phyloP scores from a whole-genome alignment of 2,329 filamentous ascomycete genomes.

The Botrytis byssoidea region DNA sequence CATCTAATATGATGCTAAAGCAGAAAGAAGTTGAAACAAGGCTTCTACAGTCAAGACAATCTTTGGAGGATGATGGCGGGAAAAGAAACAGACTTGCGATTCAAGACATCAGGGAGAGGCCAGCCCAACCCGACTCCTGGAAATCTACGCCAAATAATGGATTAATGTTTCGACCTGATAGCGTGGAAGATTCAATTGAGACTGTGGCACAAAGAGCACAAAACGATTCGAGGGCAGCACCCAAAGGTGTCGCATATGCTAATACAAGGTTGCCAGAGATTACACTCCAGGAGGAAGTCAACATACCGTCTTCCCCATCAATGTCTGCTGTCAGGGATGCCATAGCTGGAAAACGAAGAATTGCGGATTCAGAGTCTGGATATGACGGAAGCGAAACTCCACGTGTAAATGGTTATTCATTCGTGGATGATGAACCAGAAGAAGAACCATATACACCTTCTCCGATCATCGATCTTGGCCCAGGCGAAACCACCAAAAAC shows the following conservation, averaged over 20 bases:
- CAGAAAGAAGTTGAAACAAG: slow-evolving; percentile 61
- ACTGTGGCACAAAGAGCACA: slow-evolving; percentile 70
- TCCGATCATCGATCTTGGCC: slow-evolving; percentile 56
- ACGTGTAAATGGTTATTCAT: slow-evolving; percentile 87
- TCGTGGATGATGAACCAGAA: slow-evolving; percentile 78
- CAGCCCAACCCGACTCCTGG: slow-evolving; percentile 76
- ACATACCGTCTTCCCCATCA: slow-evolving; percentile 72
- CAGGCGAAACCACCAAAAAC: slow-evolving; percentile 63
- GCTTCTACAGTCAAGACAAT: slow-evolving; percentile 46
- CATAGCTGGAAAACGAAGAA: slow-evolving; percentile 68
- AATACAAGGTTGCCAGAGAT: slow-evolving; percentile 75
- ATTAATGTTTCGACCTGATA: slow-evolving; percentile 80
- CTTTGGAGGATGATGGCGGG: slow-evolving; percentile 54
- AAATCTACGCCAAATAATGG: slow-evolving; percentile 72
- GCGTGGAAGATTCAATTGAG: slow-evolving; percentile 56
- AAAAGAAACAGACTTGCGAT: slow-evolving; percentile 60
- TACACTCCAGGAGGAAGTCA: slow-evolving; percentile 41
- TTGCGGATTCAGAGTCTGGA: slow-evolving; percentile 60
- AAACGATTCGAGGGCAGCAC: slow-evolving; percentile 67
- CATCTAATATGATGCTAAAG: slow-evolving; percentile 71
- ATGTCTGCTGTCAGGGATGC: slow-evolving; percentile 82
- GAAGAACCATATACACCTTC: slow-evolving; percentile 44
- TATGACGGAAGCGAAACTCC: slow-evolving; percentile 71
- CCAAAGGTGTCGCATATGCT: slow-evolving; percentile 74
- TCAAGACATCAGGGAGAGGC: slow-evolving; percentile 65